A percentile compares a stretch with the other conserved stretches of the same genome.
These are phyloP conservation scores for Clarireedia paspali DNA, from an alignment of 2,329 filamentous ascomycete genomes.

Conservation along the genomic window DNA sequence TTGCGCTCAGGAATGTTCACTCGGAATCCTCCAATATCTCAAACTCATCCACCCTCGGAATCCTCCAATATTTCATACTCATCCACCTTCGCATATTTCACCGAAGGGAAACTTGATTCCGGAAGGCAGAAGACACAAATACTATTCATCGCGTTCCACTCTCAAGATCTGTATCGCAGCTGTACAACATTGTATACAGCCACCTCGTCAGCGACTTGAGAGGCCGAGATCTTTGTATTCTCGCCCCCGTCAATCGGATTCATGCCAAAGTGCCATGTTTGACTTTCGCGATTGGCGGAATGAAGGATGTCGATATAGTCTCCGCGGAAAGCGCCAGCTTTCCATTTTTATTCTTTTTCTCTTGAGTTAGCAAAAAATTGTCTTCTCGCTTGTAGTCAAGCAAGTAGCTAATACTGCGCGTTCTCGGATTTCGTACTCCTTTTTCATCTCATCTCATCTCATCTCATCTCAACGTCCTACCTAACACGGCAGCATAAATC, in stretches of 20 bases:
- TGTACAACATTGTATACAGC: neutral
- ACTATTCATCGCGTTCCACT: neutral
- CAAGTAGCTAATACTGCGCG: neutral
- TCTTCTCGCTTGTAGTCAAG: too few species aligned
- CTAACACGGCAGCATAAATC: too few species aligned
- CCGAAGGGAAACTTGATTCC: neutral
- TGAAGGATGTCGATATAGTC: too few species aligned
- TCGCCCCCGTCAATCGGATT: neutral
- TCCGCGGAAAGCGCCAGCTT: too few species aligned
- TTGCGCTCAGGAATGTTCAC: too few species aligned
- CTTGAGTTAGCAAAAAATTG: too few species aligned
- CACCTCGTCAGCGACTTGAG: neutral
- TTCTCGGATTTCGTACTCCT: neutral
- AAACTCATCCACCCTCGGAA: neutral
- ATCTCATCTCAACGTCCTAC: neutral
- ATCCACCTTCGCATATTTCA: neutral
- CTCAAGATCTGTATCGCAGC: neutral
- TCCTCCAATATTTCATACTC: neutral
- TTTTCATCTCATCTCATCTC: conserved; percentile 1
- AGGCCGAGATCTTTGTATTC: neutral
- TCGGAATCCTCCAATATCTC: neutral
- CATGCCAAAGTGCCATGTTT: neutral
- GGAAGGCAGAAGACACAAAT: neutral
- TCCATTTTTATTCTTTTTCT: too few species aligned
- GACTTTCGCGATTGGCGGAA: too few species aligned